These are phyloP conservation scores for Aureobasidium namibiae DNA, from an alignment of 2,329 filamentous ascomycete genomes.

Conservation along the genomic window DNA sequence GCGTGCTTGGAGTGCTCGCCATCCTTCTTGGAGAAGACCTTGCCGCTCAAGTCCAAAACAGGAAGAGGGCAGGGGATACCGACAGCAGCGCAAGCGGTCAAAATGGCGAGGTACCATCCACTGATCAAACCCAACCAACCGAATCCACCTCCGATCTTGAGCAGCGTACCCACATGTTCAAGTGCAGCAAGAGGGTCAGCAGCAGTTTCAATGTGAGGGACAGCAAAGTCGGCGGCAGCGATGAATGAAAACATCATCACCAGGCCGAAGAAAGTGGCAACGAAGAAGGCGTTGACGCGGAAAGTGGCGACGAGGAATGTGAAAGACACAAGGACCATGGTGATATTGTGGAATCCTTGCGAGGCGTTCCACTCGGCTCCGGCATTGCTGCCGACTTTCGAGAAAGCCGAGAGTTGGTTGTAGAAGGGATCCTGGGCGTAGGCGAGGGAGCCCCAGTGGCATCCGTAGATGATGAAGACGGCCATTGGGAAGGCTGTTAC, in stretches of 20 bases:
- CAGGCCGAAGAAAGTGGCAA: constrained; percentile 21
- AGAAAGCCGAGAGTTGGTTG: constrained; percentile 16
- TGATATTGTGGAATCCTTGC: constrained; percentile 22
- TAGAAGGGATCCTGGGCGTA: constrained; percentile 21
- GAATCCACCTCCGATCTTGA: constrained; percentile 23
- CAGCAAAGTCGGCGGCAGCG: constrained; percentile 21
- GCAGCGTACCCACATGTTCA: constrained; percentile 16
- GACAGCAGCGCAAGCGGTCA: constrained; percentile 19
- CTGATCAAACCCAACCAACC: constrained; percentile 19
- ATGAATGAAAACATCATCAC: constrained; percentile 22
- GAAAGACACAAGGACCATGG: constrained; percentile 23
- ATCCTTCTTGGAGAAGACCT: constrained; percentile 17
- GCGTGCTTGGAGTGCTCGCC: not conserved
- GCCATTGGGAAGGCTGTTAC: constrained; percentile 21
- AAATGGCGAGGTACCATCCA: constrained; percentile 22
- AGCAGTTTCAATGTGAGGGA: constrained; percentile 15
- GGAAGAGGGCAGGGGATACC: constrained; percentile 20
- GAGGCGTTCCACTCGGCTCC: constrained; percentile 20
- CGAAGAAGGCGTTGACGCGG: constrained; percentile 21
- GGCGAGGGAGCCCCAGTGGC: constrained; percentile 21
- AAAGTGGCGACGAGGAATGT: constrained; percentile 20
- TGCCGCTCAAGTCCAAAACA: constrained; percentile 18
- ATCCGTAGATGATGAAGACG: constrained; percentile 24
- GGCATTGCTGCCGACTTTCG: constrained; percentile 9
- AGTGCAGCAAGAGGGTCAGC: too few relatives aligned